Percentiles rank a stretch among this genome's conserved stretches.
These are phyloP conservation scores for Gigaspora rosea DNA, from an alignment of 192 early-diverging fungal genomes.

Conservation along the genomic window DNA sequence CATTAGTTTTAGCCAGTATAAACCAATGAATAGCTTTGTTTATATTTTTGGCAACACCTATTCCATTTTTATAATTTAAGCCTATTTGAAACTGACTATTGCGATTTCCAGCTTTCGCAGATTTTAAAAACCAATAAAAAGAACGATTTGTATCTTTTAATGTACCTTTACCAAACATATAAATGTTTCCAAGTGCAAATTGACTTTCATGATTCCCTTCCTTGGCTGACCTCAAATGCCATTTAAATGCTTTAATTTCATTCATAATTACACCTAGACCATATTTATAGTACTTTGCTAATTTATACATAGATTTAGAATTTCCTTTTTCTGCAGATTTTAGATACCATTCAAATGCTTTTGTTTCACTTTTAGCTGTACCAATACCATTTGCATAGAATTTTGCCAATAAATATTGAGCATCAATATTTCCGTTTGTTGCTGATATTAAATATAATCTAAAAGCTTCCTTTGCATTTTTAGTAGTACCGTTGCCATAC, in stretches of 20 bases:
- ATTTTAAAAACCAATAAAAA: slow-evolving; percentile 61
- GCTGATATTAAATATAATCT: not conserved
- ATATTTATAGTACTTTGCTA: slow-evolving; percentile 66
- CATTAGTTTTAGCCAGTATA: no score
- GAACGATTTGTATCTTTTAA: slow-evolving; percentile 47
- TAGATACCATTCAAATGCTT: slow-evolving; percentile 59
- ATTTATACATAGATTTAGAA: slow-evolving; percentile 50
- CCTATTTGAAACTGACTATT: no score
- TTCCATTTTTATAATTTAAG: no score
- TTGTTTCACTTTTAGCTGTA: slow-evolving; percentile 43
- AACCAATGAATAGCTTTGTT: no score
- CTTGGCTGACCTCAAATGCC: slow-evolving; percentile 52
- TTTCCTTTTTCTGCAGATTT: slow-evolving; percentile 52
- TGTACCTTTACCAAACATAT: slow-evolving; percentile 35
- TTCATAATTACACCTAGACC: slow-evolving; percentile 70
- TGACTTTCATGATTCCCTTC: slow-evolving; percentile 35
- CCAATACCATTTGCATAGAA: slow-evolving; percentile 53
- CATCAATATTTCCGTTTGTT: not conserved
- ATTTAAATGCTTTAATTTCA: slow-evolving; percentile 34
- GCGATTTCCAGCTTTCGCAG: slow-evolving; percentile 44
- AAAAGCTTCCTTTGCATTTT: not conserved
- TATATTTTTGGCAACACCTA: no score
- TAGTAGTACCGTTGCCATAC: not conserved
- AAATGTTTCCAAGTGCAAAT: no score
- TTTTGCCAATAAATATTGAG: not conserved